Evolutionary conservation across 192 early-diverging fungal genomes (phyloP).

Genomic region (Obelidium mucronatum): DNA sequence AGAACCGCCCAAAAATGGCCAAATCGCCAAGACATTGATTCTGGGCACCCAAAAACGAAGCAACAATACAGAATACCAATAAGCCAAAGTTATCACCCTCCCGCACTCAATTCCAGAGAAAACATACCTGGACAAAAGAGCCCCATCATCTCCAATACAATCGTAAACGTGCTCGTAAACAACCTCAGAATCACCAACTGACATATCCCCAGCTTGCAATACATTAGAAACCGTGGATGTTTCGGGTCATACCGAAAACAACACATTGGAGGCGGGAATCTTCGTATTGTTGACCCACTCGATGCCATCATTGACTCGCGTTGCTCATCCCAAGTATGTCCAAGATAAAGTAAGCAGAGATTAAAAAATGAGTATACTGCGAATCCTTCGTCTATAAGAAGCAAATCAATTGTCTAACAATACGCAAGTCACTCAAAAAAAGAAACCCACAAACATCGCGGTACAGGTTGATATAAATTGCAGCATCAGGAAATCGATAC

Average conservation of each 20-base stretch:
- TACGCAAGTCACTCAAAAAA: too few relatives aligned
- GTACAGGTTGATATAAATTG: conserved; percentile 68
- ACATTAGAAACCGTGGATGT: conserved; percentile 57
- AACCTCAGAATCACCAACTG: conserved; percentile 25
- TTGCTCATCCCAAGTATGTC: conserved; percentile 49
- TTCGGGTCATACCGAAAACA: conserved; percentile 69
- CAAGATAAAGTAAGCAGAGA: conserved; percentile 71
- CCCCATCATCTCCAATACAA: not conserved
- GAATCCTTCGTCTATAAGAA: conserved; percentile 50
- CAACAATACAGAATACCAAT: conserved; percentile 36
- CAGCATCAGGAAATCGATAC: conserved; percentile 70
- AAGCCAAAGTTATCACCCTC: not conserved
- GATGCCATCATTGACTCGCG: conserved; percentile 41
- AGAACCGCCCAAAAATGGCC: conserved; percentile 68
- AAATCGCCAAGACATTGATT: conserved; percentile 63
- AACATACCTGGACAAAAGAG: conserved; percentile 26
- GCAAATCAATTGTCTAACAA: too few relatives aligned
- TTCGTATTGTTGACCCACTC: conserved; percentile 39
- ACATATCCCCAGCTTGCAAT: conserved; percentile 66
- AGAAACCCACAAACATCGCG: conserved; percentile 75
- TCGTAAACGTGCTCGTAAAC: not conserved
- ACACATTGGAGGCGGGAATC: conserved; percentile 67
- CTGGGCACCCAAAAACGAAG: conserved; percentile 60
- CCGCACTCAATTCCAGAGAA: not conserved
- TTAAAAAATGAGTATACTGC: conserved; percentile 75